phyloP scores from a whole-genome alignment of 352 stramenopile species.

The Phytophthora citrophthora region DNA sequence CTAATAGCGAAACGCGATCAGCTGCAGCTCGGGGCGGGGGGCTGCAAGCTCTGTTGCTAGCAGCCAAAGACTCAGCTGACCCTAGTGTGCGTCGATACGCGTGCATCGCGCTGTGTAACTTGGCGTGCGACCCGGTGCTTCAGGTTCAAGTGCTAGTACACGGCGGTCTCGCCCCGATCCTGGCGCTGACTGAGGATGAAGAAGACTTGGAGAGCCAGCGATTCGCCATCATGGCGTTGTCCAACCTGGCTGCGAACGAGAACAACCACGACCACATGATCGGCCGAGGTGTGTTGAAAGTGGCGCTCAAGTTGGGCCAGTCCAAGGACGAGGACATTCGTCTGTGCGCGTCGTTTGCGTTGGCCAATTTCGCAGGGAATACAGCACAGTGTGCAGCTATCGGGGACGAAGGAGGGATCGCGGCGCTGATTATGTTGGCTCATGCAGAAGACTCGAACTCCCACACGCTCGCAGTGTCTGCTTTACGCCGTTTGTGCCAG shows the following conservation, averaged over 20 bases:
- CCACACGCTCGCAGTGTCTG: slow-evolving; percentile 93
- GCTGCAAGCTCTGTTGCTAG: slow-evolving; percentile 91
- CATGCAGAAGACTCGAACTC: slow-evolving; percentile 88
- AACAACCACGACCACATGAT: slow-evolving; percentile 94
- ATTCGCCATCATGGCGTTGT: slow-evolving; percentile 95
- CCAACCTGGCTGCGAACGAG: slow-evolving; percentile 95
- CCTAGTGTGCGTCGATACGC: slow-evolving; percentile 88
- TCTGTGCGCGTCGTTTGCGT: slow-evolving; percentile 91
- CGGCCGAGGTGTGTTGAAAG: slow-evolving; percentile 82
- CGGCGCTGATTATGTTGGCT: slow-evolving; percentile 90
- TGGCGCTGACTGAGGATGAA: slow-evolving; percentile 73
- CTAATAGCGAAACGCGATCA: slow-evolving; percentile 91
- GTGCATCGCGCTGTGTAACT: slow-evolving; percentile 96
- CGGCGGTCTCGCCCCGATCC: slow-evolving; percentile 88
- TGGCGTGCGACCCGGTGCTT: slow-evolving; percentile 89
- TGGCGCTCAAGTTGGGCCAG: slow-evolving; percentile 81
- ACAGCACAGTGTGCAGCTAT: slow-evolving; percentile 88
- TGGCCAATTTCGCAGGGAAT: slow-evolving; percentile 95
- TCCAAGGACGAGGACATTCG: slow-evolving; percentile 82
- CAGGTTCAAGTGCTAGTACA: slow-evolving; percentile 95
- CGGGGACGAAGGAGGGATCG: slow-evolving; percentile 90
- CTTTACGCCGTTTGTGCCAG: slow-evolving; percentile 92
- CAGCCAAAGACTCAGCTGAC: slow-evolving; percentile 87
- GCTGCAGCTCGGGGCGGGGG: slow-evolving; percentile 90
- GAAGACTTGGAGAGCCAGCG: slow-evolving; percentile 86